Evolutionary conservation across 1,284 basidiomycete genomes (phyloP), one percentile per base, ranked within the genome.

Genomic region (Apiotrichum laibachii): DNA sequence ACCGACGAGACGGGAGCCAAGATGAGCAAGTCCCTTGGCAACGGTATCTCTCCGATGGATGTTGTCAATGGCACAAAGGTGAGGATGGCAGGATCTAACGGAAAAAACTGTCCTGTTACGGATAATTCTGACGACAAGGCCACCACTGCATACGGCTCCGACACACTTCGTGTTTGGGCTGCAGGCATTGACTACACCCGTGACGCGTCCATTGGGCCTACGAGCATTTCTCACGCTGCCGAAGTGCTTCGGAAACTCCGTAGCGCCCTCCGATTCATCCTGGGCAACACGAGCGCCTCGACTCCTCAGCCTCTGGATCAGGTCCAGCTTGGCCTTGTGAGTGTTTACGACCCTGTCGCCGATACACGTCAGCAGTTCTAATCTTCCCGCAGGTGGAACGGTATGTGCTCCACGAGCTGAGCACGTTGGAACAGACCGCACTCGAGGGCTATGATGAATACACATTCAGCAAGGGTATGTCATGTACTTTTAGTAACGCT

Each of bases 11-110:
- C 84, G 16, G 94, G 93, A 6, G 86, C 87, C 78, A 99, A 99
- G 80, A 99, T 99, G 96, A 96, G 92, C 85, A 99, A 99, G 81
- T 93, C 90, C 2, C 75, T 90, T 18, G 95, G 95, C 5, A 99
- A 99, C 69, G 87, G 97, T 26, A 77, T 97, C 50, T 91, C 87
- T 68, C 96, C 95, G 0, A 81, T 89, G 80, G 84, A 83, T 1
- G 82, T 98, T 63, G 85, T 97, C 42, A 75, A 86, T 60, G 95
- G 94, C 21, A 87, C 87, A 35, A 79, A 84, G 79, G 91, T 92
- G 63, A 45, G 85, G 47, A 9, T 21, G 18, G 79, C 22, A 5
- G 19, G 19, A 2, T 9, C 18, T 42, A 9, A 2, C 31, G 9
- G 26, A 4, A n/a, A n/a, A 34, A 5, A 19, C 13, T 10, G 19